Base-by-base conservation (phyloP, 441 rosid genomes). In the Gossypium aridum region DNA sequence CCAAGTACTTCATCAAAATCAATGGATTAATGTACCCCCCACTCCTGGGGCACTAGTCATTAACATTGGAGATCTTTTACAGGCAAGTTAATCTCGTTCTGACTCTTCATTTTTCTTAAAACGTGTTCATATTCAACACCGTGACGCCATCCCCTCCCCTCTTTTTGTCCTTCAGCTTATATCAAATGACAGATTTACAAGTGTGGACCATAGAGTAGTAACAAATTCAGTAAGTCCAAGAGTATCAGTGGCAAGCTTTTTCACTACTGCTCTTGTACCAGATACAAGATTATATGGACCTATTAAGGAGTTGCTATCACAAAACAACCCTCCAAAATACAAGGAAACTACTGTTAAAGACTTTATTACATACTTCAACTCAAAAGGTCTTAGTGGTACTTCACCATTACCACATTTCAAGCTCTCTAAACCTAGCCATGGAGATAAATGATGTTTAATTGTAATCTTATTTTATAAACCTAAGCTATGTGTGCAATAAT, bases 211-310 rank as follows among this genome's bases (percentile, higher is more conserved):
- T 23, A 75, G 88, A 63, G 92, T 89, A 2, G 7, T 83, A 61
- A 87, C 92, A 2, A 89, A 84, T 63, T 53, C 55, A 0, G 49
- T 17, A 49, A 82, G 84, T 12, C 91, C 93, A 34, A 81, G 96
- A 79, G 64, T 89, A 22, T 91, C 90, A 0, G 82, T 86, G 22
- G 91, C 94, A 13, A 78, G 91, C 77, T 87, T 89, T 73, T 86
- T 87, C 70, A 77, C 72, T 37, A 78, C 85, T 1, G 25, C 71
- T 20, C 9, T 76, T 5, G 37, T 54, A 65, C 81, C 71, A 3
- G 67, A 66, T 16, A 54, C 87, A n/a, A 87, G 71, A 62, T 0
- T 76, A 25, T 88, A 82, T 37, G 93, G 90, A 22, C 91, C 93
- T 0, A 87, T 91, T 7, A 81, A 65, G 73, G 93, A 91, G 78